Evolutionary conservation across 2,329 filamentous ascomycete species (phyloP), one percentile per base, ranked within the genome.

Genomic region (Zymoseptoria crescenta): DNA sequence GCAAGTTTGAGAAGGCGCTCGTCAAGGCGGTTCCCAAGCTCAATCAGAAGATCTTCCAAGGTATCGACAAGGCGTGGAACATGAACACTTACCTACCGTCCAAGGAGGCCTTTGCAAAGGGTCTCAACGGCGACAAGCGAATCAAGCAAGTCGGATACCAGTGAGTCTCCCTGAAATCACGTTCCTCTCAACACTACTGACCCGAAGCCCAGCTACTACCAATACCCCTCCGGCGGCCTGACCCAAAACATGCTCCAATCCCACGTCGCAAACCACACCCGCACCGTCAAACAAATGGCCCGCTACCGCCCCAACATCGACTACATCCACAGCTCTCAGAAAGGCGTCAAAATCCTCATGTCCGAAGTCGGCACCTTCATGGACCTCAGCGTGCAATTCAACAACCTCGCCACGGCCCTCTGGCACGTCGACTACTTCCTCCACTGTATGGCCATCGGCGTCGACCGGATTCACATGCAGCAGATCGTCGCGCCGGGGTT

Each of bases 111-210:
- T 52, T 52, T 30, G 51, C 51, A 24, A 52, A 52, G 19, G 51
- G 51, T 27, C 20, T 52, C 9, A 29, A 52, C 24, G 51, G 16
- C 20, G 21, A 29, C n/a, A 29, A 29, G 8, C 24, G 51, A 1
- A 52, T 58, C 49, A 58, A 57, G 19, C 56, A 58, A 28, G 48
- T 55, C 29, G 59, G 56, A n/a, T 61, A 61, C 30, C 59, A 61
- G 49, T 51, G 13, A 21, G 19, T 51, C 2, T n/a, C 4, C 24
- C 49, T 7, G 2, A 1, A 20, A n/a, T n/a, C n/a, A n/a, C n/a
- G 8, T 4, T 10, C 20, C 49, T 27, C 49, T 51, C 2, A 10
- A 19, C 49, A 21, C 16, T 3, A 27, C 49, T 51, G 13, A 51
- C 49, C 6, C 20, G 3, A 7, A 8, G 21, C 49, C 8, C n/a